Conservation (phyloP, 805 yeast species). For the Saturnispora gosingensis region DNA sequence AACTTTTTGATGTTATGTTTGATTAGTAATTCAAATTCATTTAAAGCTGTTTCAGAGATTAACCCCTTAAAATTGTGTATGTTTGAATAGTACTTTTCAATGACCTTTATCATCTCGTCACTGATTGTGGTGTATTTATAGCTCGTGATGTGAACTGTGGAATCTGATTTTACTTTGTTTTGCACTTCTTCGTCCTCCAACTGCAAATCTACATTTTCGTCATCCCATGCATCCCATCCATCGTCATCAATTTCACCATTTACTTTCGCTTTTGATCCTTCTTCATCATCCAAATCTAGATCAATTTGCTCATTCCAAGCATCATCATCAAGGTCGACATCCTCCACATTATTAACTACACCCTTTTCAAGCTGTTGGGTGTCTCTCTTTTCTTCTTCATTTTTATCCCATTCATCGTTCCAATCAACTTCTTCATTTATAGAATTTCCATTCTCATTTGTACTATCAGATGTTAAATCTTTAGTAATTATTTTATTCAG, state of each 20-base stretch:
- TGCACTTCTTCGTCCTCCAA: conserved; percentile 3
- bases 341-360: not conserved
- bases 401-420: conserved; percentile 9
- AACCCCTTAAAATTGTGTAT: conserved; percentile 13
- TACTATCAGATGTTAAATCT: not conserved
- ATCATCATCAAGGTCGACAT: conserved; percentile 16
- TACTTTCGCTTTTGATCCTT: conserved; percentile 10
- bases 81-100: conserved; percentile 16
- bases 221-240: conserved; percentile 19
- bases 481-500: conserved; percentile 5
- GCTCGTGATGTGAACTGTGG: conserved; percentile 7
- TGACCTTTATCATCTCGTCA: conserved; percentile 9
- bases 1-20: conserved; percentile 22
- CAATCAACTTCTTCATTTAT: conserved; percentile 6
- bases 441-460: not conserved
- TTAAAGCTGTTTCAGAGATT: conserved; percentile 8
- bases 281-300: conserved; percentile 8
- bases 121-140: conserved; percentile 18
- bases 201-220: conserved; percentile 11
- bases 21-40: conserved; percentile 19
- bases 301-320: conserved; percentile 7
- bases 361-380: conserved; percentile 9
- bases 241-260: conserved; percentile 24
- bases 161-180: not conserved
- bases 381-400: conserved; percentile 16